A percentile compares a stretch with the other conserved stretches of the same genome.
Conservation (phyloP, 139 green algal species). For the Penium margaritaceum region DNA sequence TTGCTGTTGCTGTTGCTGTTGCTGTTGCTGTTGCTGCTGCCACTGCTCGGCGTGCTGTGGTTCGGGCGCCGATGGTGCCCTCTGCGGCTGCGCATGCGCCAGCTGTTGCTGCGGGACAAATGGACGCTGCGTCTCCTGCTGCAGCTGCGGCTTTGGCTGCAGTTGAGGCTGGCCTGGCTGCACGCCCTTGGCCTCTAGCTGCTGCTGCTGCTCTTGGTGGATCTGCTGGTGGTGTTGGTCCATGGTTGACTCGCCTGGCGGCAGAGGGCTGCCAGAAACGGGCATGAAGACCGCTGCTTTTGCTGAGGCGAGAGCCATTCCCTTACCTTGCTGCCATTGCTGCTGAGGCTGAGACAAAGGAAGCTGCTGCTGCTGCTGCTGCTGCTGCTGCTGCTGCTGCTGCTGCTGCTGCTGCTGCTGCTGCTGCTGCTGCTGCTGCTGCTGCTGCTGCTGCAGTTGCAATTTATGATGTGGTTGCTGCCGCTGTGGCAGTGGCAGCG, state of each 20-base stretch:
- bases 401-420: too few relatives aligned
- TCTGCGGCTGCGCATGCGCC: background rate
- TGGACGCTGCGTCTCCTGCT: background rate
- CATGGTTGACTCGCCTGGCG: background rate
- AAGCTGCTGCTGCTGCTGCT: too few relatives aligned
- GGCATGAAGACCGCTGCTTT: constrained; percentile 3
- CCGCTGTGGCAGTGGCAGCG: too few relatives aligned
- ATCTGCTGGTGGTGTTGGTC: background rate
- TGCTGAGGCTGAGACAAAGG: constrained; percentile 2
- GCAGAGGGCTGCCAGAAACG: background rate
- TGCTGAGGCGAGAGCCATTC: too few relatives aligned
- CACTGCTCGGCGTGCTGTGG: too few relatives aligned
- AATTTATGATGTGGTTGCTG: too few relatives aligned
- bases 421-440: too few relatives aligned
- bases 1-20: background rate
- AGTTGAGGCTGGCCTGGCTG: background rate
- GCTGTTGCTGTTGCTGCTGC: background rate
- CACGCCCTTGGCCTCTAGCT: constrained; percentile 1
- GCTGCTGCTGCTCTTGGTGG: background rate
- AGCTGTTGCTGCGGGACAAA: background rate
- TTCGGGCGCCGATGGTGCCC: too few relatives aligned
- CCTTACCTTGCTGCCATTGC: too few relatives aligned
- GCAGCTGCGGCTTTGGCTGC: constrained; percentile 2
- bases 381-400: too few relatives aligned
- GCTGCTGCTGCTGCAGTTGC: too few relatives aligned